These are phyloP conservation scores for Colletotrichum caudatum DNA, from an alignment of 2,329 filamentous ascomycete genomes.

Conservation along the genomic window DNA sequence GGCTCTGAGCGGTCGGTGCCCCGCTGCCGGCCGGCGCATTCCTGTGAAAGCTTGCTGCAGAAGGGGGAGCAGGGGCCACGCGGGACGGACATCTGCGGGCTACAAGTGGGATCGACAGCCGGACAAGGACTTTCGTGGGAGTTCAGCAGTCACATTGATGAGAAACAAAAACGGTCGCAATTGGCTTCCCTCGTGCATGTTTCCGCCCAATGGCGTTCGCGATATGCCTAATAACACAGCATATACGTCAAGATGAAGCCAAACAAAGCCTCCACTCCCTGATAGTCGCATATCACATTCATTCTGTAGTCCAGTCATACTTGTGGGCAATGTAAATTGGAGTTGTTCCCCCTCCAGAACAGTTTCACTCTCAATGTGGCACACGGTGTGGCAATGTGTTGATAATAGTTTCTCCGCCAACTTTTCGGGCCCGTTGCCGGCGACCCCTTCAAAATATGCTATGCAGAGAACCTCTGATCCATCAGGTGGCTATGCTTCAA, in stretches of 20 bases:
- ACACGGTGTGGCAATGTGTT: neutral
- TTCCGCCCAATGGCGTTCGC: neutral
- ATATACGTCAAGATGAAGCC: neutral
- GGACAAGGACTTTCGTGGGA: neutral
- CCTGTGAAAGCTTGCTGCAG: constrained; percentile 16
- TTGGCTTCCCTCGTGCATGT: neutral
- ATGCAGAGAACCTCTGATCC: constrained; percentile 17
- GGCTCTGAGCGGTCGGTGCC: constrained; percentile 6
- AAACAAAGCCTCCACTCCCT: neutral
- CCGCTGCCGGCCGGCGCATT: neutral
- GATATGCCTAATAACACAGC: neutral
- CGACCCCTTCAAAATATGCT: neutral
- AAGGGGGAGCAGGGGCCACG: constrained; percentile 19
- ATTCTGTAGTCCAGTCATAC: neutral
- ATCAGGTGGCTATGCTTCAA: constrained; percentile 24
- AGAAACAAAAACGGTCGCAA: neutral
- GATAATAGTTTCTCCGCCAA: neutral
- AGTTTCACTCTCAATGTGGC: neutral
- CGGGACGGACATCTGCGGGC: neutral
- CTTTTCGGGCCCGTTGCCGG: neutral
- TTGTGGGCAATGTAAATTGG: neutral
- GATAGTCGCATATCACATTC: neutral
- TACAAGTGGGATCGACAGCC: constrained; percentile 2
- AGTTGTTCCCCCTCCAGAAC: neutral
- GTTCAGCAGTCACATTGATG: neutral